Base-by-base conservation (phyloP, 768 basidiomycete genomes). In the Mrakia hoshinonis region DNA sequence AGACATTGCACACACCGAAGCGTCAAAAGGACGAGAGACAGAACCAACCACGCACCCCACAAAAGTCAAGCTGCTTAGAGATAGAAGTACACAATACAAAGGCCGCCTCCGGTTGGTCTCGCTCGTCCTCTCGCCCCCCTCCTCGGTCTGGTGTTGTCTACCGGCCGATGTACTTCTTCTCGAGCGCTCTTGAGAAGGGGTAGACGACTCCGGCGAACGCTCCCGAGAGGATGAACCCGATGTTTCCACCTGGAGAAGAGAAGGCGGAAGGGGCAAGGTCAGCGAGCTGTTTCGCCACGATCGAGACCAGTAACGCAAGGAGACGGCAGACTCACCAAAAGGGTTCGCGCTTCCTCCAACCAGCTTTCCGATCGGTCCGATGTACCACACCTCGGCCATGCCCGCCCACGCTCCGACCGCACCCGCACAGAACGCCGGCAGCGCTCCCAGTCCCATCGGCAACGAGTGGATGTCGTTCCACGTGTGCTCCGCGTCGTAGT, bases 381-480 rank as follows among this genome's bases (percentile, higher is more conserved):
- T 69, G 51, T 63, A 73, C 72, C 72, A 73, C 6, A 51, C 58
- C 31, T 72, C 64, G n/a, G 63, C 36, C 81, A 80, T 81, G 12
- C 81, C 81, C 13, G 79, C 81, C 58, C 58, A 61, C 26, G 81
- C 79, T 15, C 82, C 82, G n/a, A 78, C 77, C 55, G 80, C 79
- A 47, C 82, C 83, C 48, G 78, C 74, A 38, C 79, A 68, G 39
- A 79, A 74, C 24, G 81, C 80, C 7, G 74, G 58, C 12, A 80
- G 71, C 11, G 82, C 82, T 1, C 82, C 83, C 46, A 79, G 66
- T 10, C 82, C 82, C 18, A 81, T 46, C 3, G 83, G 83, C 11
- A 83, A 77, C 34, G 67, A 22, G 13, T 74, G 69, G 51, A 67
- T 68, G 49, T 74, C 67, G 69, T 78, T 79, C 78, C 80, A 79